Evolutionary conservation across 2,329 filamentous ascomycete species (phyloP), one percentile per base, ranked within the genome.

Genomic region (Blastomyces percursus): DNA sequence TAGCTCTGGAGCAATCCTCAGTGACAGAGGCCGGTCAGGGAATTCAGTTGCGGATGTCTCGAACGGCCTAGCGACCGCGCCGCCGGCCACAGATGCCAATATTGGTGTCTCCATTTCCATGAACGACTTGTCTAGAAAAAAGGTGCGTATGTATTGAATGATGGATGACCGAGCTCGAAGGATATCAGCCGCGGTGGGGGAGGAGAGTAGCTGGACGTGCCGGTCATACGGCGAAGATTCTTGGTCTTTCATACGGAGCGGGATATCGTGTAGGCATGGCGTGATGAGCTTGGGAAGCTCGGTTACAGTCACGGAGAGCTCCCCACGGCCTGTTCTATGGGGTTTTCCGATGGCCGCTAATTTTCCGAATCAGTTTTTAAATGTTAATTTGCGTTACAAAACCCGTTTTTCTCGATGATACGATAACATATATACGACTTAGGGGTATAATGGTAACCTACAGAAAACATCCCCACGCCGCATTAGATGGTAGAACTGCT

Each of bases 51-150:
- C 87, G 54, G 80, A 77, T 0, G 92, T 97, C 67, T 86, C 81
- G 73, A 99, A 99, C 0, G 94, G 90, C 58, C 90, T 86, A 1
- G 94, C 94, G 48, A 87, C 82, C 4, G 94, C 94, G 50, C 94
- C 94, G n/a, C 91, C 89, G 1, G 92, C 91, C 59, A 86, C 83
- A 56, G 87, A 85, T 8, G 89, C 87, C 60, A 99, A 80, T 63
- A 97, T 90, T 0, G 94, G 94, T 0, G 94, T 99, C 68, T 89
- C 89, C 56, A 97, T 91, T 76, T 96, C 92, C 61, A 91, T 78
- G 71, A 96, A 96, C 6, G 83, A 82, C 55, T 83, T 81, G 9
- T 84, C 79, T 64, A 90, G 80, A 62, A 97, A 84, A 72, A 88
- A 90, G 60, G 84, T 81, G 44, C 91, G 86, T 66, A 97, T 81